Evolutionary conservation across 2,329 filamentous ascomycete genomes (phyloP), one percentile per base, ranked within the genome.

Genomic region (Sporothrix mexicana): DNA sequence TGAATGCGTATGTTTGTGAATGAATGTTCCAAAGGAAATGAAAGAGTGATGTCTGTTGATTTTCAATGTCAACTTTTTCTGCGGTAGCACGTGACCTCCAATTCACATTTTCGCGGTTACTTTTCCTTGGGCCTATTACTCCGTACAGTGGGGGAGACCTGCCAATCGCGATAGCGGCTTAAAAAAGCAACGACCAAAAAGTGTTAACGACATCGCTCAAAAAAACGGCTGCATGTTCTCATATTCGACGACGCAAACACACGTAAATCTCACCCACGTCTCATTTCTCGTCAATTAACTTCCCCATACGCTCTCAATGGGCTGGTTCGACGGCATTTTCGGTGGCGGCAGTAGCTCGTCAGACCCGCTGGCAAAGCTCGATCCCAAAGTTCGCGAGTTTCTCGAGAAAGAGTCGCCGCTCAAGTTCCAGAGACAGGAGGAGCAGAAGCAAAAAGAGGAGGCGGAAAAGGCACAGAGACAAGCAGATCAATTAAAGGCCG

Each of bases 321-420:
- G 88, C 76, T 90, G 87, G 87, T 82, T 88, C 77, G 84, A 86
- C 75, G 85, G 84, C 73, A 82, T 88, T 74, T 86, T 88, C 61
- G 70, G 72, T 13, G 47, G 64, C 69, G 67, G 73, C 62, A 53
- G 66, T 77, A 82, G 85, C 76, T 86, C 90, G n/a, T 74, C 77
- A 75, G 89, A 93, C 79, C 90, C 92, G 30, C 86, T 94, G 76
- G 86, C 87, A 77, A 91, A 92, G 77, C 90, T 98, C 77, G 94
- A 97, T 79, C 92, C 93, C 53, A 90, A 91, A 76, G 88, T 97
- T 72, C 92, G 92, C 78, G 92, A 95, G 76, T 97, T 95, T 81
- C 90, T 97, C 79, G 87, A 94, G 79, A 90, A 91, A 82, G 93
- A 97, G 84, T 91, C 93, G 36, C 92, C 93, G 45, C 84, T 91